Evolutionary conservation across 768 basidiomycete species (phyloP).

Genomic region (Pholiota microspora): DNA sequence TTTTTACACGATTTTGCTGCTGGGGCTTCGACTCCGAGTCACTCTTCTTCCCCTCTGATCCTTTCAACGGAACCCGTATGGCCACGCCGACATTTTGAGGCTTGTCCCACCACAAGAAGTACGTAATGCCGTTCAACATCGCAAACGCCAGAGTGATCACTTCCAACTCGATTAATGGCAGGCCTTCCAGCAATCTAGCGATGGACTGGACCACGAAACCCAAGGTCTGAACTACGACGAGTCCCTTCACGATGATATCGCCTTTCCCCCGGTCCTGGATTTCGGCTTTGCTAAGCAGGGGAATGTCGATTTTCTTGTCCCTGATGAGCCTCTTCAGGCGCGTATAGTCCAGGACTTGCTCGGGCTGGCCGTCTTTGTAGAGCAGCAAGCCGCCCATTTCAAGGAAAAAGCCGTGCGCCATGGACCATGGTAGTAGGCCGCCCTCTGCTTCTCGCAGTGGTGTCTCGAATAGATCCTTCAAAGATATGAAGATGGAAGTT

Average conservation of each 20-base stretch:
- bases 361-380: not conserved
- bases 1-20: not conserved
- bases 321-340: slow-evolving; percentile 6
- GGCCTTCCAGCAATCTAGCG: slow-evolving; percentile 17
- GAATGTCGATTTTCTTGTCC: slow-evolving; percentile 5
- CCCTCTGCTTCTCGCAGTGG: not conserved
- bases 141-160: not conserved
- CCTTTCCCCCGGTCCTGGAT: slow-evolving; percentile 32
- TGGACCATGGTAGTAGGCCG: slow-evolving; percentile 4
- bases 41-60: not conserved
- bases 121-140: not conserved
- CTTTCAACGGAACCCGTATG: not conserved
- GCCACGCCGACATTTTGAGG: not conserved
- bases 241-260: slow-evolving; percentile 25
- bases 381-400: slow-evolving; percentile 13
- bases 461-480: not conserved
- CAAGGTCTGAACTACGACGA: slow-evolving; percentile 28
- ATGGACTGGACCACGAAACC: slow-evolving; percentile 31
- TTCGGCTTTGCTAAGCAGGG: slow-evolving; percentile 12
- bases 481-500: not conserved
- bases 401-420: slow-evolving; percentile 8
- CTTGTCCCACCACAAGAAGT: not conserved
- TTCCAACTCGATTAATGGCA: slow-evolving; percentile 31
- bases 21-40: not conserved
- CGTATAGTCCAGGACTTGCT: not conserved